Conservation (phyloP, 1,139 yeast species). For the Kurtzmaniella quercitrusa region DNA sequence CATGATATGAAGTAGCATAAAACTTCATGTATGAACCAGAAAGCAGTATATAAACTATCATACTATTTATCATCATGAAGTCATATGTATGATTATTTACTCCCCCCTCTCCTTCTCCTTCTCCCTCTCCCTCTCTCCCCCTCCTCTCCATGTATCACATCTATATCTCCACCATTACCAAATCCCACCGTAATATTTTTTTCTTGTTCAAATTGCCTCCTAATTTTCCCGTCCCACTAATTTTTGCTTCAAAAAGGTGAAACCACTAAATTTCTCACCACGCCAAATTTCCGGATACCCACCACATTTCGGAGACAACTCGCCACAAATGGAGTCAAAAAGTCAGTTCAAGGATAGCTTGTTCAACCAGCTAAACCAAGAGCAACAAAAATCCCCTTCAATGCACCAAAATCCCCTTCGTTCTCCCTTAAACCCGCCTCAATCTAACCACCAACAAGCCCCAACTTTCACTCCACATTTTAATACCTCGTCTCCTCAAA, state of each 20-base stretch:
- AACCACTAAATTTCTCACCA: background rate
- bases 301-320: background rate
- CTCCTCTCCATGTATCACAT: too few relatives aligned
- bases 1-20: too few relatives aligned
- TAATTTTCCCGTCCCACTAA: background rate
- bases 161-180: too few relatives aligned
- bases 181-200: too few relatives aligned
- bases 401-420: background rate
- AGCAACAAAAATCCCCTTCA: background rate
- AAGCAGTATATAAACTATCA: too few relatives aligned
- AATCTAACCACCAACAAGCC: background rate
- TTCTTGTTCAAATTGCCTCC: background rate
- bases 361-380: constrained; percentile 20
- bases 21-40: too few relatives aligned
- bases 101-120: too few relatives aligned
- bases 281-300: background rate
- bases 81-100: too few relatives aligned
- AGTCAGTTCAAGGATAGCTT: constrained; percentile 23
- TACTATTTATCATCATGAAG: too few relatives aligned
- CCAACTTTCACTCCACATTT: background rate
- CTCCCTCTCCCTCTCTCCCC: too few relatives aligned
- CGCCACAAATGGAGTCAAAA: constrained; percentile 3
- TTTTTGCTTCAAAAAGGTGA: background rate
- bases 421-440: background rate
- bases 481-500: background rate